Evolutionary conservation across 176 grass and related monocot species (phyloP), one percentile per base, ranked within the genome.

Genomic region (Ensete ventricosum): DNA sequence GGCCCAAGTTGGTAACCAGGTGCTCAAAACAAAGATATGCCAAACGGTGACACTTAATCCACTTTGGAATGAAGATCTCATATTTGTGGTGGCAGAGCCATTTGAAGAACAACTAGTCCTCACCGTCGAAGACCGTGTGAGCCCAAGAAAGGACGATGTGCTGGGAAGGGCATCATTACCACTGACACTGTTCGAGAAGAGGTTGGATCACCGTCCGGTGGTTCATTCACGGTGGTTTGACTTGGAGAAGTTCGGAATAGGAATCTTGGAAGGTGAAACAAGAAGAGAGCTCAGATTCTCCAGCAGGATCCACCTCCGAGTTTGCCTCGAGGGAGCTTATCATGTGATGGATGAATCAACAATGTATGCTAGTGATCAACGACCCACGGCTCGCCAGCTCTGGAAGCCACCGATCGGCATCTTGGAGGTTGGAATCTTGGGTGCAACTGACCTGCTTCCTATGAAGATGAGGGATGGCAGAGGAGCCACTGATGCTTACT

Each of bases 301-400:
- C 12, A 96, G 89, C 82, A 82, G 93, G 0, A 82, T 96, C 16
- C 90, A 92, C 71, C 54, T 92, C 9, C 80, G 93, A 19, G 85
- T 87, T 21, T 97, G 85, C 69, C 81, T 93, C 5, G 93, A 97
- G 74, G 93, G 90, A 51, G 93, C 90, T 1, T 97, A 97, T 82
- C 93, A 97, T 73, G 90, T 97, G 23, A 85, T 97, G 90, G 93
- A 97, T 77, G 93, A 97, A 83, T 88, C 90, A 65, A 92, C 93
- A 60, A 88, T 90, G 89, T 97, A 97, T 67, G 88, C 88, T 78
- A 90, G 93, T 83, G 93, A 97, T 81, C 87, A 84, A 14, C 82
- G 83, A 12, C 93, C 93, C 64, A 90, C 90, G 9, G 87, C 93
- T 55, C 76, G 87, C 5, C 93, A 92, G 76, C 85, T 97, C 12